phyloP scores from a whole-genome alignment of 768 basidiomycete species.

The Suillus paluster region DNA sequence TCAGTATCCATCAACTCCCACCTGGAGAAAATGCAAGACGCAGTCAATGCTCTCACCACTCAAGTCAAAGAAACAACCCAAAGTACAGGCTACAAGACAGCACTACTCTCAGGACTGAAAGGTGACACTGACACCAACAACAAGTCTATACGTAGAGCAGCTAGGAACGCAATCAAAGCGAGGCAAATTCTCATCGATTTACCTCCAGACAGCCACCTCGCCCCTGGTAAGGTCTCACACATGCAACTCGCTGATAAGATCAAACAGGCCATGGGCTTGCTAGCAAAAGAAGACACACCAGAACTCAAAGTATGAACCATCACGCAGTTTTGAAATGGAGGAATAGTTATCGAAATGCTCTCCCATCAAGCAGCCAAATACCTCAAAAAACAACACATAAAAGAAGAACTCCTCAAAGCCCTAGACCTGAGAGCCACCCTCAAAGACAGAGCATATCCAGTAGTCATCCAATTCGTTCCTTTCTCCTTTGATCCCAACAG shows the following conservation, averaged over 20 bases:
- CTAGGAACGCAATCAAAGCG: neutral
- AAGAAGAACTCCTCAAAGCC: constrained; percentile 9
- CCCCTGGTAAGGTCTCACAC: neutral
- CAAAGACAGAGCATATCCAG: constrained; percentile 4
- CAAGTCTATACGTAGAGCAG: neutral
- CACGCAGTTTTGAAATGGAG: neutral
- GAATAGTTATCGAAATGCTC: constrained; percentile 15
- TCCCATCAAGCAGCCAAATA: constrained; percentile 17
- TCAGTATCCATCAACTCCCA: neutral
- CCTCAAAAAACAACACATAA: constrained; percentile 12
- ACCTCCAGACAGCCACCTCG: neutral
- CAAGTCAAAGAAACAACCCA: neutral
- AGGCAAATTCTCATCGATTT: neutral
- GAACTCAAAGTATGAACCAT: neutral
- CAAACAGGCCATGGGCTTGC: neutral
- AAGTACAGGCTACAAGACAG: neutral
- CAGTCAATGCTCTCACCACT: neutral
- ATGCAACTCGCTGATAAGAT: neutral
- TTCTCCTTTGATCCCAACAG: constrained; percentile 16
- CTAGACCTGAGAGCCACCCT: constrained; percentile 5
- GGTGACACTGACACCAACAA: neutral
- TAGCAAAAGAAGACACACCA: neutral
- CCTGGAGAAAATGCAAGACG: neutral
- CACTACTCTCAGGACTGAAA: neutral
- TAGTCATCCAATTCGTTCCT: constrained; percentile 29